phyloP scores from a whole-genome alignment of 148 eudicot genomes.

The Vaccinium vitisidaea region DNA sequence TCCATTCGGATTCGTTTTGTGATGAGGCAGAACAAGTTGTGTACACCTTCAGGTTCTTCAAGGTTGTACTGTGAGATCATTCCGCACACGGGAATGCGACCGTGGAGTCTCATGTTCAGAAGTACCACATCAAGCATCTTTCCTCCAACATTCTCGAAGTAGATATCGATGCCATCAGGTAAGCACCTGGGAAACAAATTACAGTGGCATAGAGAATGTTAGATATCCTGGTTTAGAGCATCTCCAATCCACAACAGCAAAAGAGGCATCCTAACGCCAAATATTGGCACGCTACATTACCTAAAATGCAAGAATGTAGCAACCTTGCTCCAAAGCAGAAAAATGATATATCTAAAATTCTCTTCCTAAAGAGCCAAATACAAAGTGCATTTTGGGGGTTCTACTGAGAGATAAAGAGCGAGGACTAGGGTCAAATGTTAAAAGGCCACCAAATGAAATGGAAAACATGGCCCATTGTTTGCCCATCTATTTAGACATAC shows the following conservation, averaged over 20 bases:
- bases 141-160: conserved; percentile 3
- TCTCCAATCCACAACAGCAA: too few species aligned
- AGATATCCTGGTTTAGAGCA: not conserved
- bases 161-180: not conserved
- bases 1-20: not conserved
- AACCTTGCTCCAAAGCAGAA: too few species aligned
- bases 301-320: too few species aligned
- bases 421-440: too few species aligned
- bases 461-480: too few species aligned
- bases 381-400: too few species aligned
- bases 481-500: too few species aligned
- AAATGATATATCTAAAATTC: too few species aligned
- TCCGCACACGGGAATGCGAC: not conserved
- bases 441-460: too few species aligned
- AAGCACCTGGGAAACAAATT: not conserved
- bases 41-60: not conserved
- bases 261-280: too few species aligned
- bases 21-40: not conserved
- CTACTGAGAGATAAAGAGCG: too few species aligned
- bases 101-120: not conserved
- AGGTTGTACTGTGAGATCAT: conserved; percentile 8
- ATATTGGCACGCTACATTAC: not conserved
- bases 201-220: not conserved
- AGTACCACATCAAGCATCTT: not conserved
- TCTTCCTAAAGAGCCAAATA: too few species aligned